Base-by-base conservation (phyloP, 306 rosid genomes). In the Fagus sylvatica region DNA sequence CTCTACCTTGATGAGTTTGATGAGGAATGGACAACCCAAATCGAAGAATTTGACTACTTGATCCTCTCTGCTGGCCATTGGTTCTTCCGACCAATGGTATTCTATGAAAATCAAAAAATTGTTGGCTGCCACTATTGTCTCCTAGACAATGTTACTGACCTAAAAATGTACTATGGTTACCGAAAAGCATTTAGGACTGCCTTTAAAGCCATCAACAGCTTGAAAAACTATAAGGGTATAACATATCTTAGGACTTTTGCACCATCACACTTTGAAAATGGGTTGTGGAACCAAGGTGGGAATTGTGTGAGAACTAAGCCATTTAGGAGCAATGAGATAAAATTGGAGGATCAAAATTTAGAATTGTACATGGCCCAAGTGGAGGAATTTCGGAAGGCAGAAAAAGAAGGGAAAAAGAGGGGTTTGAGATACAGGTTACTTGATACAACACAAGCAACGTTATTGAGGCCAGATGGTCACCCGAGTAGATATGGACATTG, bases 391-490 rank as follows among this genome's bases (percentile, higher is more conserved):
- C 91, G 84, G 68, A 67, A 4, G 46, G 99, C 96, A 10, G 92
- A 86, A 66, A 88, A 66, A 19, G 96, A 87, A 71, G 98, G 81
- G 0, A 89, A 75, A 55, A 79, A 77, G 65, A 90, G 79, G 4
- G 96, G 93, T 7, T 56, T 72, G 82, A 90, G 82, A 75, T 93
- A 75, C 11, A 85, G 97, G 82, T 37, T 96, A 3, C 71, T 91
- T 55, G 98, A 96, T 75, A 81, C 89, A 0, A 96, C 96, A 48
- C 88, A 81, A 62, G 92, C 98, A 4, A 53, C 76, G 53, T 46
- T 87, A 74, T 71, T 90, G 71, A 91, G 99, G 69, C 99, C 97
- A 48, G 99, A 96, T 80, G 99, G 99, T 4, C 98, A 96, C 22
- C 99, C 99, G 1, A 90, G 97, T 82, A 83, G 53, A 49, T 91